Conservation (phyloP, 2,329 filamentous ascomycete genomes). For the Penicillium sp. region DNA sequence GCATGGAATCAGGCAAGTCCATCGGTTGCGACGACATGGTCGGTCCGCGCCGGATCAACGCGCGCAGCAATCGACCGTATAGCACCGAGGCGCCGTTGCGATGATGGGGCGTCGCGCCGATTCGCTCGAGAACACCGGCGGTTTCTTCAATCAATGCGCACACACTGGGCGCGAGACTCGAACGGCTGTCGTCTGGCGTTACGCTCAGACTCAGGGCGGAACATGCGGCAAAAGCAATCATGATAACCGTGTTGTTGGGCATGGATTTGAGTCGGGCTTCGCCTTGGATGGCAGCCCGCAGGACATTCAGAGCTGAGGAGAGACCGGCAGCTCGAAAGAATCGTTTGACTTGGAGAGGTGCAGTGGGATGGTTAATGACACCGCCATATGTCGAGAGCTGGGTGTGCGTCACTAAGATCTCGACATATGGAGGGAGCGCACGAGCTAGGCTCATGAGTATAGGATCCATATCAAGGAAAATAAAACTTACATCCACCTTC, state of each 20-base stretch:
- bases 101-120: constrained; percentile 60
- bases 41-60: constrained; percentile 41
- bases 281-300: constrained; percentile 67
- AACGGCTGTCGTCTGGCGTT: constrained; percentile 51
- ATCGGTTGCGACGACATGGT: constrained; percentile 15
- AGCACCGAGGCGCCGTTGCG: constrained; percentile 60
- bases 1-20: constrained; percentile 10
- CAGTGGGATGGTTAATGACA: constrained; percentile 68
- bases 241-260: constrained; percentile 73
- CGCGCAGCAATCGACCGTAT: constrained; percentile 53
- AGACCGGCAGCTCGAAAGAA: constrained; percentile 67
- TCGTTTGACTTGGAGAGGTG: constrained; percentile 62
- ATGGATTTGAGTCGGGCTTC: constrained; percentile 65
- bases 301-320: constrained; percentile 66
- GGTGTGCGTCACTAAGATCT: constrained; percentile 67
- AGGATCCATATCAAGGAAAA: not conserved
- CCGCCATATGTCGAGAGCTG: constrained; percentile 67
- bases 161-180: constrained; percentile 57
- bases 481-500: constrained; percentile 46
- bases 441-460: constrained; percentile 16
- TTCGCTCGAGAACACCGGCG: constrained; percentile 61
- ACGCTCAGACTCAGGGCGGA: constrained; percentile 61
- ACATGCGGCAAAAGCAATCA: constrained; percentile 70
- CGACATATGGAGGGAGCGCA: constrained; percentile 63
- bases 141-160: constrained; percentile 62